These are phyloP conservation scores for Trichoderma asperellum DNA, from an alignment of 2,329 filamentous ascomycete species.

Conservation along the genomic window DNA sequence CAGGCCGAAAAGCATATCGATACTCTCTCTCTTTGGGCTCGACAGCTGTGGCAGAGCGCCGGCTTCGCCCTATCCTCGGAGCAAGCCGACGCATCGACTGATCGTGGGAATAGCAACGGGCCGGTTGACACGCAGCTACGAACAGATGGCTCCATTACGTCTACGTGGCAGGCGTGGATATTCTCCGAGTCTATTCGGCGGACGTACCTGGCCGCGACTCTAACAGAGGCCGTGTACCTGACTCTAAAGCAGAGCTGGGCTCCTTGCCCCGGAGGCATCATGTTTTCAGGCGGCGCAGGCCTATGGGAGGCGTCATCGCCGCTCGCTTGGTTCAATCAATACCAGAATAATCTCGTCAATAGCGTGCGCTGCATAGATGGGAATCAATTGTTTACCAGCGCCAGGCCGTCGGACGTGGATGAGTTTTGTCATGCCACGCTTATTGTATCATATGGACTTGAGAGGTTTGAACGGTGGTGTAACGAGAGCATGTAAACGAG, in stretches of 20 bases:
- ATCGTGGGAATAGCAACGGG: not conserved
- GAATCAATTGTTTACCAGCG: slow-evolving; percentile 2
- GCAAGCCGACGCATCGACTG: not conserved
- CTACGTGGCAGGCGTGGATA: slow-evolving; percentile 23
- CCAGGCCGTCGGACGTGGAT: slow-evolving; percentile 12
- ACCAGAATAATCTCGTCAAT: not conserved
- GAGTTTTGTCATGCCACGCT: slow-evolving; percentile 20
- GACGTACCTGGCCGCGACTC: slow-evolving; percentile 10
- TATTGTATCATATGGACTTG: slow-evolving; percentile 14
- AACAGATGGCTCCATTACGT: slow-evolving; percentile 9
- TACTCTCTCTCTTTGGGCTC: slow-evolving; percentile 15
- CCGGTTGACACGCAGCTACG: slow-evolving; percentile 6
- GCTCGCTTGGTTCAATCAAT: not conserved
- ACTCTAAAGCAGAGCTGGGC: slow-evolving; percentile 21
- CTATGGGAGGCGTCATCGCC: slow-evolving; percentile 10
- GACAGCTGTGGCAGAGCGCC: slow-evolving; percentile 23
- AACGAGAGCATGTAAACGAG: slow-evolving; percentile 1
- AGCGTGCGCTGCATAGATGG: slow-evolving; percentile 9
- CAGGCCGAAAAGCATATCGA: slow-evolving; percentile 24
- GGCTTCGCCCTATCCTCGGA: not conserved
- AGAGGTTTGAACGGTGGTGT: slow-evolving; percentile 17
- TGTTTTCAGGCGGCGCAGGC: not conserved
- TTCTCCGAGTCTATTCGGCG: slow-evolving; percentile 22
- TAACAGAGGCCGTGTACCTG: slow-evolving; percentile 19
- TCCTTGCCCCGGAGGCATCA: slow-evolving; percentile 15